Percentiles rank a stretch among this genome's conserved stretches.
phyloP scores from a whole-genome alignment of 192 early-diverging fungal genomes.

The Haplosporangium gracile region DNA sequence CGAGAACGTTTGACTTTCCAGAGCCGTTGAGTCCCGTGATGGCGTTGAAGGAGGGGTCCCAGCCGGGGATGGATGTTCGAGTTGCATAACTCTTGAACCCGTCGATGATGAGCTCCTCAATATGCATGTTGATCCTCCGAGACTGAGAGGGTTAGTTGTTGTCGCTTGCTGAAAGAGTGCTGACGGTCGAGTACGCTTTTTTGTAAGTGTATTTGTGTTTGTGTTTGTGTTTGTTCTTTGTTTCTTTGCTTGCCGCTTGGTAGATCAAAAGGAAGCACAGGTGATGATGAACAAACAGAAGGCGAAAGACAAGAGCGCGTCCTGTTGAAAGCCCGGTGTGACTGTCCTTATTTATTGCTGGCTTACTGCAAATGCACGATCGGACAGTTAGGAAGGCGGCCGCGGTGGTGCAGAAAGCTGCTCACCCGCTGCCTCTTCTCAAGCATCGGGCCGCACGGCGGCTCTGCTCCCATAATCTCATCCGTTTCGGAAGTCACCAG shows the following conservation, averaged over 20 bases:
- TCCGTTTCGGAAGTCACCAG: neutral
- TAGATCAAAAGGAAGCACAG: neutral
- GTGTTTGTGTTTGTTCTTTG: neutral
- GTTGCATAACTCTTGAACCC: conserved; percentile 99
- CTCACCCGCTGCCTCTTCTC: conserved; percentile 32
- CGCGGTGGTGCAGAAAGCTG: conserved; percentile 28
- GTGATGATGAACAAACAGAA: neutral
- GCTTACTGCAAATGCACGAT: conserved; percentile 40
- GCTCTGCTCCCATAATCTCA: neutral
- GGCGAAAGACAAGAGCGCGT: no score
- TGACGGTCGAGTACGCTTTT: neutral
- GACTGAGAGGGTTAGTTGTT: neutral
- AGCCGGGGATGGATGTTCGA: conserved; percentile 95
- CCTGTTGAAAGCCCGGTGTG: no score
- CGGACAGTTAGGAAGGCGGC: conserved; percentile 43
- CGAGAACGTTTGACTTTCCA: conserved; percentile 98
- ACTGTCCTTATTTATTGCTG: neutral
- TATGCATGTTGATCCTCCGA: conserved; percentile 71
- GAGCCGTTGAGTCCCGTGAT: conserved; percentile 99
- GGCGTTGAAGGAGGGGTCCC: conserved; percentile 98
- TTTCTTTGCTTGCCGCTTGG: neutral
- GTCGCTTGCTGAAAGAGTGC: neutral
- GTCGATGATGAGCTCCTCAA: conserved; percentile 97
- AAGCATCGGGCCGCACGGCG: neutral
- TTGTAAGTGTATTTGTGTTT: neutral